phyloP scores from a whole-genome alignment of 2,329 filamentous ascomycete species.

The Aureobasidium pullulans region DNA sequence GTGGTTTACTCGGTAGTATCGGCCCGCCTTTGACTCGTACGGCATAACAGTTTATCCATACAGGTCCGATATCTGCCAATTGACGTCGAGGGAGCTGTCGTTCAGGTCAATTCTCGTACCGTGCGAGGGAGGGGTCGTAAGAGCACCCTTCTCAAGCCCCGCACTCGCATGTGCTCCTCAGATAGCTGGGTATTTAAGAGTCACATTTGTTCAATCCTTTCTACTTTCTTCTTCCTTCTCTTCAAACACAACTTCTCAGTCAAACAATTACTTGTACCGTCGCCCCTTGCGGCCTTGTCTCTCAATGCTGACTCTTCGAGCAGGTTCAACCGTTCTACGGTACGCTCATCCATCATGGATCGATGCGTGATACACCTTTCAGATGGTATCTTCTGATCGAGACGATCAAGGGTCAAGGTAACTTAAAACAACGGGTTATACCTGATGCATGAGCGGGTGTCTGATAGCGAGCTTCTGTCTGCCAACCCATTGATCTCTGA shows the following conservation, averaged over 20 bases:
- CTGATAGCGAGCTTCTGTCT: conserved; percentile 15
- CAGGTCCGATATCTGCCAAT: not conserved
- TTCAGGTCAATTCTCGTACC: not conserved
- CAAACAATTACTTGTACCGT: conserved; percentile 4
- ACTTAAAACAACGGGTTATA: conserved; percentile 16
- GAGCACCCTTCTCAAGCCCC: not conserved
- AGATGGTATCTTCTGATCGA: conserved; percentile 17
- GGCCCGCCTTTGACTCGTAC: conserved; percentile 3
- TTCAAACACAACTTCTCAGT: not conserved
- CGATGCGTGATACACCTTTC: conserved; percentile 16
- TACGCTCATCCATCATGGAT: conserved; percentile 16
- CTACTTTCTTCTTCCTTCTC: not conserved
- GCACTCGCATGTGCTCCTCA: conserved; percentile 4
- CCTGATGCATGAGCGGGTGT: conserved; percentile 24
- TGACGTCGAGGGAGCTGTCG: not conserved
- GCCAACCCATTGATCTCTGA: conserved; percentile 11
- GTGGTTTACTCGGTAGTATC: not conserved
- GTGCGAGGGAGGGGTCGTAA: conserved; percentile 9
- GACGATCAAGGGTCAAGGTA: conserved; percentile 20
- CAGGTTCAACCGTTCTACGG: not conserved
- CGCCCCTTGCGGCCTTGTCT: not conserved
- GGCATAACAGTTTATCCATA: conserved; percentile 7
- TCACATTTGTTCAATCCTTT: not conserved
- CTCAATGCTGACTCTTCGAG: conserved; percentile 10
- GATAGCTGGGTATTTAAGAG: conserved; percentile 4